Conservation (phyloP, 768 basidiomycete genomes). For the Mycena belliarum region DNA sequence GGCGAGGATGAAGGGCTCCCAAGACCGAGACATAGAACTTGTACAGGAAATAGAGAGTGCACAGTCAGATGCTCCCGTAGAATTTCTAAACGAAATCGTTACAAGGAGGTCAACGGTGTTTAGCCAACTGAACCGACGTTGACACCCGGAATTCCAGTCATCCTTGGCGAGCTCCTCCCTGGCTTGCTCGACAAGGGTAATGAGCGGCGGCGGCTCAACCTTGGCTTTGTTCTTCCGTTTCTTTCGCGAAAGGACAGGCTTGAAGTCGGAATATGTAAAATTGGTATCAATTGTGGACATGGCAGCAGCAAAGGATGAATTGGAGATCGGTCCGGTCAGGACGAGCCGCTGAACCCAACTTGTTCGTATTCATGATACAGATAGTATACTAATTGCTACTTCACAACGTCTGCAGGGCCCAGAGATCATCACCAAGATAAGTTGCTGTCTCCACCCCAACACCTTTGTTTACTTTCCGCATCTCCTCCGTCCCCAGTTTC, state of each 20-base stretch:
- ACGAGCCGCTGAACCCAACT: too few relatives aligned
- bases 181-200: constrained; percentile 41
- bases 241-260: constrained; percentile 50
- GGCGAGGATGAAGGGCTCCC: constrained; percentile 68
- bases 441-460: constrained; percentile 86
- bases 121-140: constrained; percentile 44
- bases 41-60: constrained; percentile 28
- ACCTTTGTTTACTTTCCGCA: constrained; percentile 86
- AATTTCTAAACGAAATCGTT: constrained; percentile 31
- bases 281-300: not conserved
- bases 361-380: not conserved
- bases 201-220: constrained; percentile 34
- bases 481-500: constrained; percentile 85
- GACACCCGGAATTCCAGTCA: constrained; percentile 57
- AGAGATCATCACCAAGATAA: constrained; percentile 87
- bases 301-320: not conserved
- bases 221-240: constrained; percentile 46
- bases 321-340: too few relatives aligned
- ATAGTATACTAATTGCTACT: not conserved
- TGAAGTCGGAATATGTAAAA: constrained; percentile 54
- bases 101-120: constrained; percentile 1
- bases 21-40: constrained; percentile 69
- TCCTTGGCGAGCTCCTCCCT: constrained; percentile 48
- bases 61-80: constrained; percentile 34
- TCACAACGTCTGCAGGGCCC: constrained; percentile 68